These are phyloP conservation scores for Xylaria sp. DNA, from an alignment of 2,329 filamentous ascomycete genomes.

Conservation along the genomic window DNA sequence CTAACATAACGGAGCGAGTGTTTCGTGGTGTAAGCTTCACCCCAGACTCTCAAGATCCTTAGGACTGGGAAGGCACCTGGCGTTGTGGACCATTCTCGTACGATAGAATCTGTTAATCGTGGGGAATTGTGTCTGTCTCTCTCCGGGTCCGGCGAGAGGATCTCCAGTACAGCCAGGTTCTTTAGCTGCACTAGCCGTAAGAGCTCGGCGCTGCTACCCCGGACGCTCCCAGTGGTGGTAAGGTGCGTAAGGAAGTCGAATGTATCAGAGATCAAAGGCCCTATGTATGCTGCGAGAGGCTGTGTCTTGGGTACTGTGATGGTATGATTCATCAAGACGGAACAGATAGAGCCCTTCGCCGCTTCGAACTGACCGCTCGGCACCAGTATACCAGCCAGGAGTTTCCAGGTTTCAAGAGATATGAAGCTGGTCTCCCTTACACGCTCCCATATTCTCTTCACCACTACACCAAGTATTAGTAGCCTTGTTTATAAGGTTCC, in stretches of 20 bases:
- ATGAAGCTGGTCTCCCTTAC: background rate
- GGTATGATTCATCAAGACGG: slow-evolving; percentile 5
- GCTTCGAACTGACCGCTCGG: background rate
- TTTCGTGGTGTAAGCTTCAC: slow-evolving; percentile 47
- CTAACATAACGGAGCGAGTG: slow-evolving; percentile 49
- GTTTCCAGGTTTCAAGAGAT: slow-evolving; percentile 22
- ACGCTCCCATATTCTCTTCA: slow-evolving; percentile 4
- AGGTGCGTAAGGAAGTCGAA: slow-evolving; percentile 42
- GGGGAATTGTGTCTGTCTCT: slow-evolving; percentile 41
- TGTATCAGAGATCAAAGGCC: slow-evolving; percentile 45
- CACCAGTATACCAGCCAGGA: background rate
- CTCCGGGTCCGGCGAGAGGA: slow-evolving; percentile 47
- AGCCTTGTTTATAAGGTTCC: background rate
- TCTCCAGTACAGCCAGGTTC: slow-evolving; percentile 56
- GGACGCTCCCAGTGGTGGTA: slow-evolving; percentile 26
- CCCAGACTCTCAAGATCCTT: slow-evolving; percentile 54
- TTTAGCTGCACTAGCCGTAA: slow-evolving; percentile 48
- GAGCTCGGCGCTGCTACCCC: slow-evolving; percentile 45
- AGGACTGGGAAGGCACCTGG: slow-evolving; percentile 53
- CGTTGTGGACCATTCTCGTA: slow-evolving; percentile 53
- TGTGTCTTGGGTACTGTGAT: background rate
- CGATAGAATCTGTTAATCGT: slow-evolving; percentile 51
- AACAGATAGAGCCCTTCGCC: background rate
- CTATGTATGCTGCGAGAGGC: slow-evolving; percentile 44
- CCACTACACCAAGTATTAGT: slow-evolving; percentile 8